Base-by-base conservation (phyloP, 768 basidiomycete genomes). In the Termitomyces sp. region DNA sequence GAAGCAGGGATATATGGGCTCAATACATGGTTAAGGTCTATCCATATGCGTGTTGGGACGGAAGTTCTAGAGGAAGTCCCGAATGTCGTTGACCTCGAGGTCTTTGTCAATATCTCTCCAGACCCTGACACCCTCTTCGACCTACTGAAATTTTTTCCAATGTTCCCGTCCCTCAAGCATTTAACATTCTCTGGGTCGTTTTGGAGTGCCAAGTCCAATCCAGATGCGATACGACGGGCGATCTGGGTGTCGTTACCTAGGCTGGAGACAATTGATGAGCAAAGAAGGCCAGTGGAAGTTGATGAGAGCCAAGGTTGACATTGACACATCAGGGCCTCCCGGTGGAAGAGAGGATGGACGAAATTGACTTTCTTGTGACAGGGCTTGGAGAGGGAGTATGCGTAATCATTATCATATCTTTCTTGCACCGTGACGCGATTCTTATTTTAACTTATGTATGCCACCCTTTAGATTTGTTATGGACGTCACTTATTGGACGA, bases 191-290 rank as follows among this genome's bases (percentile, higher is more conserved):
- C 59, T 9, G 43, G 32, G 11, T 43, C 51, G 20, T 60, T 53
- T 53, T 60, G 51, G 59, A 43, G 38, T 37, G 29, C 29, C 31
- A 56, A 60, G 46, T 29, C 25, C 10, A 43, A 60, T n/a, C 14
- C 52, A 5, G 52, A 55, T 38, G 46, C 37, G 14, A 32, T 32
- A 37, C 45, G 37, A 36, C n/a, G 36, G n/a, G n/a, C 15, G 8
- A 34, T 56, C n/a, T 60, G 60, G 60, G 29, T 42, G 54, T 29
- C 36, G 29, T 49, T 60, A 20, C 52, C 53, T 12, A 36, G 37
- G 32, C 29, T 60, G 38, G 60, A 60, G 47, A 60, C 60, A 2
- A 46, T 60, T 8, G 60, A 60, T 29, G 50, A 32, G 20, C 29
- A 36, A 14, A 20, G 14, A 51, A 42, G 59, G 40, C 50, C 49